These are phyloP conservation scores for Ochromonas danica DNA, from an alignment of 108 stramenopile genomes.

Conservation along the genomic window DNA sequence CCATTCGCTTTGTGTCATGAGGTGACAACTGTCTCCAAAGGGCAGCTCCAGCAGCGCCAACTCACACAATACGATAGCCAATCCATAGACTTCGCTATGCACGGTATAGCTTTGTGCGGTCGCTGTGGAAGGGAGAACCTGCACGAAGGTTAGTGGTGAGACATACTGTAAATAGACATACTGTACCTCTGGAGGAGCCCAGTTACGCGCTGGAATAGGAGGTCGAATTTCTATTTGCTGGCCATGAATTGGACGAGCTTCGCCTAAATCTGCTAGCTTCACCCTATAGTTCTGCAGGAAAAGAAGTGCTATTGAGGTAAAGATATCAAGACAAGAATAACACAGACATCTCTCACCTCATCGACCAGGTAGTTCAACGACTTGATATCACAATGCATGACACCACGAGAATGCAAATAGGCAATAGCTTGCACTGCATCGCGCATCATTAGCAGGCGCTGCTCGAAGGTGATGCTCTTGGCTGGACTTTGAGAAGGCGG, in stretches of 20 bases:
- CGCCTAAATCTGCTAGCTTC: conserved; percentile 43
- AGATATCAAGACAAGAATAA: not conserved
- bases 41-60: conserved; percentile 18
- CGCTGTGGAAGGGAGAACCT: conserved; percentile 8
- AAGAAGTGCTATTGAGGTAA: not conserved
- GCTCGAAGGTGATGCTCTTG: not conserved
- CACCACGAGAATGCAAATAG: conserved; percentile 35
- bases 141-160: not conserved
- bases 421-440: conserved; percentile 33
- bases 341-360: not conserved
- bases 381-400: conserved; percentile 48
- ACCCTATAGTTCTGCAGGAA: conserved; percentile 23
- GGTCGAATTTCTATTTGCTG: not conserved
- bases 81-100: conserved; percentile 8
- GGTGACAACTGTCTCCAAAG: not conserved
- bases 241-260: conserved; percentile 25
- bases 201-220: conserved; percentile 29
- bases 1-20: not conserved
- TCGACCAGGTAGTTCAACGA: conserved; percentile 41
- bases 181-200: conserved; percentile 34
- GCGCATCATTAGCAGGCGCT: conserved; percentile 34
- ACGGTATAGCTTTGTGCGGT: not conserved
- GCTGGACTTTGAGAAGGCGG: too few relatives aligned
- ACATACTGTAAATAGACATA: not conserved
- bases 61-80: not conserved